Base-by-base conservation (phyloP, 768 basidiomycete species). In the Naematelia encephala region DNA sequence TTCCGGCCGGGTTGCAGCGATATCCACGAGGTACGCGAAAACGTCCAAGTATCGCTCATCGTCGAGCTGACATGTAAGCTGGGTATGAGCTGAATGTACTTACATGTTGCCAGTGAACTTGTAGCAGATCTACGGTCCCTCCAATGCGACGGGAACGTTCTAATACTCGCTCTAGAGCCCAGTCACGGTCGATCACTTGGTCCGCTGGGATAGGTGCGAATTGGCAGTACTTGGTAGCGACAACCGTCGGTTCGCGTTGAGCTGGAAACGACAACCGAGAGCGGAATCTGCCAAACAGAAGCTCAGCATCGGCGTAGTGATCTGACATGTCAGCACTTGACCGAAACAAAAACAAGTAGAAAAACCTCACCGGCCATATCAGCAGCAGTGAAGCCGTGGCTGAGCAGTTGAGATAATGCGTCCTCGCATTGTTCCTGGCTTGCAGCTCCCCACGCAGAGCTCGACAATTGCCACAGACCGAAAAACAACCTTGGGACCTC, bases 201-300 rank as follows among this genome's bases (percentile, higher is more conserved):
- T 19, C 23, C 8, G 46, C 11, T 5, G 46, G 46, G 46, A 80
- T 78, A 26, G 78, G 77, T 57, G 82, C 80, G 79, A 90, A 90
- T 13, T 89, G 83, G 73, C 89, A 90, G 88, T 88, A 91, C 72
- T 91, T 91, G 1, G 90, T 91, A 1, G 86, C 88, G 44, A 88
- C 87, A 23, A 90, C 61, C 10, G 87, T 50, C 22, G 59, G 22
- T 29, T 22, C 28, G 29, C 44, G 19, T 44, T 19, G 11, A 29
- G 21, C 21, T 5, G 29, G 19, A 44, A 45, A 47, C 46, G 19
- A 11, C 11, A 46, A 11, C n/a, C 22, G 51, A 49, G 11, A 26
- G 51, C 46, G n/a, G 27, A 43, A 51, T 51, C 42, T 23, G 28
- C 48, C 50, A 42, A 88, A 90, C 60, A 90, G 82, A 60, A 88